phyloP scores from a whole-genome alignment of 176 grass and related monocot species.

The Phoenix dactylifera region DNA sequence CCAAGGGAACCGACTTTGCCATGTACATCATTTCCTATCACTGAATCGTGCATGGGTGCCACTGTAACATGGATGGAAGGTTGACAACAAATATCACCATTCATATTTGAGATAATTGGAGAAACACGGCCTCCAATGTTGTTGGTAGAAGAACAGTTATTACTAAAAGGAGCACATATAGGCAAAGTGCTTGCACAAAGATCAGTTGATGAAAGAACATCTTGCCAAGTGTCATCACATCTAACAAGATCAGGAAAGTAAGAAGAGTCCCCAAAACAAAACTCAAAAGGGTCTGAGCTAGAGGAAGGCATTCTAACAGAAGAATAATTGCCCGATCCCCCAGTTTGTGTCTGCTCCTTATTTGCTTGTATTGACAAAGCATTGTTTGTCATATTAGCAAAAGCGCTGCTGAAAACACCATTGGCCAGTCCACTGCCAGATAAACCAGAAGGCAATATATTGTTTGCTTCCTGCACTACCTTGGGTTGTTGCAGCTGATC shows the following conservation, averaged over 20 bases:
- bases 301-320: neutral
- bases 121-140: slow-evolving; percentile 5
- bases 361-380: slow-evolving; percentile 20
- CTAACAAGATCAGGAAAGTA: slow-evolving; percentile 28
- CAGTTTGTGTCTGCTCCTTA: slow-evolving; percentile 20
- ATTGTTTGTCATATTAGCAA: slow-evolving; percentile 13
- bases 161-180: slow-evolving; percentile 1
- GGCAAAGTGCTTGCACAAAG: neutral
- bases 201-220: slow-evolving; percentile 28
- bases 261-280: slow-evolving; percentile 24
- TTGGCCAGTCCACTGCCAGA: slow-evolving; percentile 5
- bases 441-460: slow-evolving; percentile 6
- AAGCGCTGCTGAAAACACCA: neutral
- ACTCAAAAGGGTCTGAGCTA: slow-evolving; percentile 24
- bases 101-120: neutral
- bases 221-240: slow-evolving; percentile 18
- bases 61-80: neutral
- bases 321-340: slow-evolving; percentile 6
- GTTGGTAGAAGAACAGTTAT: neutral
- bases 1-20: slow-evolving; percentile 2
- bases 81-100: neutral
- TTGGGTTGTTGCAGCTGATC: neutral
- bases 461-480: slow-evolving; percentile 14
- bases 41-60: neutral
- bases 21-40: slow-evolving; percentile 10